Percentiles rank a stretch among this genome's conserved stretches.
phyloP scores from a whole-genome alignment of 2,329 filamentous ascomycete species.

The Huntiella moniliformis region DNA sequence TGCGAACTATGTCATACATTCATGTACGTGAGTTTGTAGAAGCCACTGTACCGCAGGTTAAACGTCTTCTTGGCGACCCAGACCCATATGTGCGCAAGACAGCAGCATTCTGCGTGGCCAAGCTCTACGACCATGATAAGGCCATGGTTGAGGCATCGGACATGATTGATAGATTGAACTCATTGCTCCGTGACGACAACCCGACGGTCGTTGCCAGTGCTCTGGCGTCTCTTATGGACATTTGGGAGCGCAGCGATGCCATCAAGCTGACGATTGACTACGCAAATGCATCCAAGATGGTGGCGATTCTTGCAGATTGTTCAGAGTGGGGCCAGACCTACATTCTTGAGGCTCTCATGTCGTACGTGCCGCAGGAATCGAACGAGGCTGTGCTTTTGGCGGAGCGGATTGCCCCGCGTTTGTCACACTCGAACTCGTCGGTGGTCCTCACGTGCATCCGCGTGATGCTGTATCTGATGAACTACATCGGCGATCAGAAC shows the following conservation, averaged over 20 bases:
- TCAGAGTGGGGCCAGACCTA: slow-evolving; percentile 99
- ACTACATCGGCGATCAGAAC: slow-evolving; percentile 87
- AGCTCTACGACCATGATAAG: slow-evolving; percentile 91
- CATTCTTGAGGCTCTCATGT: slow-evolving; percentile 93
- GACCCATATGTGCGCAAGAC: slow-evolving; percentile 98
- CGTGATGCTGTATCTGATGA: slow-evolving; percentile 94
- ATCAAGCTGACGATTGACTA: slow-evolving; percentile 99
- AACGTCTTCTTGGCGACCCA: slow-evolving; percentile 61
- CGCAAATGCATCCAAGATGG: slow-evolving; percentile 91
- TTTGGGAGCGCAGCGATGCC: slow-evolving; percentile 92
- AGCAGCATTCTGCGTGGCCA: slow-evolving; percentile 87
- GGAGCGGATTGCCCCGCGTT: slow-evolving; percentile 81
- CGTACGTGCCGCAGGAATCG: slow-evolving; percentile 84
- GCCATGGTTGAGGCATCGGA: slow-evolving; percentile 78
- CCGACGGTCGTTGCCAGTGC: slow-evolving; percentile 94
- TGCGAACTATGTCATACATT: slow-evolving; percentile 93
- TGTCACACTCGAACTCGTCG: slow-evolving; percentile 92
- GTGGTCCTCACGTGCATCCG: slow-evolving; percentile 92
- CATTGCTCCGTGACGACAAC: slow-evolving; percentile 83
- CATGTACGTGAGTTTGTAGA: slow-evolving; percentile 93
- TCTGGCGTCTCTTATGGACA: slow-evolving; percentile 79
- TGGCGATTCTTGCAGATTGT: slow-evolving; percentile 87
- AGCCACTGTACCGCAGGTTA: slow-evolving; percentile 68
- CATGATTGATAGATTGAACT: slow-evolving; percentile 78
- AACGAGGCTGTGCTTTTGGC: slow-evolving; percentile 76